These are phyloP conservation scores for Clitopilus hobsonii DNA, from an alignment of 768 basidiomycete species.

Conservation along the genomic window DNA sequence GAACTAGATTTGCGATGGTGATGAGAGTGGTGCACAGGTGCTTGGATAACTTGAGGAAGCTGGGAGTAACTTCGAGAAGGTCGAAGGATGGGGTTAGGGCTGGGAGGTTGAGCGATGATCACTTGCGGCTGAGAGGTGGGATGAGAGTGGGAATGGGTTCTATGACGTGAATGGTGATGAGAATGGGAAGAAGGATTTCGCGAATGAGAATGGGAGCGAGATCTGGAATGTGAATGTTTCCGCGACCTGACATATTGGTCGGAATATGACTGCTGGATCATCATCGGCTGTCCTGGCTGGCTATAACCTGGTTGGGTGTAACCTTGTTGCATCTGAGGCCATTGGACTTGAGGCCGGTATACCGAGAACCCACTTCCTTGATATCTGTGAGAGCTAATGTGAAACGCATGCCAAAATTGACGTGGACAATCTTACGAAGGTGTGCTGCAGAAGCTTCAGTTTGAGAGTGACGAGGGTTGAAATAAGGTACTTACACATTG, in stretches of 20 bases:
- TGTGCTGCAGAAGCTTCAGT: not conserved
- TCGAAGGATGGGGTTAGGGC: not conserved
- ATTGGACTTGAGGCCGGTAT: not conserved
- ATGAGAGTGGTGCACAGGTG: constrained; percentile 2
- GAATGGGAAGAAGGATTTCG: constrained; percentile 3
- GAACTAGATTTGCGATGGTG: constrained; percentile 7
- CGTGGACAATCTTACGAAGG: not conserved
- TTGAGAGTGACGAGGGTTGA: not conserved
- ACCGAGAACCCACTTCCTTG: not conserved
- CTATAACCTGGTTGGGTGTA: not conserved
- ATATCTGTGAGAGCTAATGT: not conserved
- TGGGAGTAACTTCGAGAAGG: not conserved
- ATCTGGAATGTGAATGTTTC: not conserved
- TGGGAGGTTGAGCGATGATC: not conserved
- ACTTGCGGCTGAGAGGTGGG: constrained; percentile 8
- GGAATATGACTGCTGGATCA: not conserved
- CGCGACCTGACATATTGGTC: not conserved
- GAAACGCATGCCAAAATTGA: not conserved
- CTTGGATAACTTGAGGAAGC: not conserved
- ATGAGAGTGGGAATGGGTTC: constrained; percentile 11
- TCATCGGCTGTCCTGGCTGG: not conserved
- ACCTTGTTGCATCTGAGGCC: not conserved
- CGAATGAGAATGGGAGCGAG: constrained; percentile 9
- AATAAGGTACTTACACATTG: constrained; percentile 6
- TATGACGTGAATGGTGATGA: constrained; percentile 2